These are phyloP conservation scores for Rhizomucor miehei DNA, from an alignment of 371 early-diverging fungal genomes.

Conservation along the genomic window DNA sequence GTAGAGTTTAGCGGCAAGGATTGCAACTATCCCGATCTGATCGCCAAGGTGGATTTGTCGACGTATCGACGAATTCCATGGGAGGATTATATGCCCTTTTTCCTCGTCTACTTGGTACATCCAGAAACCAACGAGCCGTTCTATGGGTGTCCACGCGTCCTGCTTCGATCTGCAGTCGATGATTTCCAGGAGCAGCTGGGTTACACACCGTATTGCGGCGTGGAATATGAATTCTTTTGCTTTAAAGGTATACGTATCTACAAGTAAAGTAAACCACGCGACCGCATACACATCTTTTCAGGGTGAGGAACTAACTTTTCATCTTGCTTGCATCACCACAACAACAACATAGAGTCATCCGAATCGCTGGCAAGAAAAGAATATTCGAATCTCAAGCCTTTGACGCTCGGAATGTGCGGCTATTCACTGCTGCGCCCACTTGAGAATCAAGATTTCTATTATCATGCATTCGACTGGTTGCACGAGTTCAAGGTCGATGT, in stretches of 20 bases:
- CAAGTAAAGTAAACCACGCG: no score
- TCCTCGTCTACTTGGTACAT: slow-evolving; percentile 66
- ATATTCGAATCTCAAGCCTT: slow-evolving; percentile 46
- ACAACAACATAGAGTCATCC: slow-evolving; percentile 72
- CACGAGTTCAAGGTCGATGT: slow-evolving; percentile 62
- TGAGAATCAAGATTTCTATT: slow-evolving; percentile 69
- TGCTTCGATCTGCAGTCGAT: slow-evolving; percentile 55
- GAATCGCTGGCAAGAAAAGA: slow-evolving; percentile 60
- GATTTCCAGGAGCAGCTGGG: slow-evolving; percentile 42
- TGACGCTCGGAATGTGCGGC: slow-evolving; percentile 85
- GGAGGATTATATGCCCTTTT: slow-evolving; percentile 76
- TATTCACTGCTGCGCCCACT: slow-evolving; percentile 75
- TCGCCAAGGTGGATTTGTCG: slow-evolving; percentile 67
- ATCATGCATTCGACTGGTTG: slow-evolving; percentile 69
- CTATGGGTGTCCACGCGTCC: slow-evolving; percentile 64
- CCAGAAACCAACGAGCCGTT: slow-evolving; percentile 55
- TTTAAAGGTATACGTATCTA: slow-evolving; percentile 65
- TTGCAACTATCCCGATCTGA: slow-evolving; percentile 60
- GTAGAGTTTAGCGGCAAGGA: slow-evolving; percentile 27
- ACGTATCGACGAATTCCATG: slow-evolving; percentile 74
- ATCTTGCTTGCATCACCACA: not conserved
- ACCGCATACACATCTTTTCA: no score
- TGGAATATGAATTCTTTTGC: slow-evolving; percentile 84
- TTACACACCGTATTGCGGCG: slow-evolving; percentile 63
- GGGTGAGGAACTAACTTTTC: no score